These are phyloP conservation scores for Dioscorea alata DNA, from an alignment of 106 monocot species.

Conservation along the genomic window DNA sequence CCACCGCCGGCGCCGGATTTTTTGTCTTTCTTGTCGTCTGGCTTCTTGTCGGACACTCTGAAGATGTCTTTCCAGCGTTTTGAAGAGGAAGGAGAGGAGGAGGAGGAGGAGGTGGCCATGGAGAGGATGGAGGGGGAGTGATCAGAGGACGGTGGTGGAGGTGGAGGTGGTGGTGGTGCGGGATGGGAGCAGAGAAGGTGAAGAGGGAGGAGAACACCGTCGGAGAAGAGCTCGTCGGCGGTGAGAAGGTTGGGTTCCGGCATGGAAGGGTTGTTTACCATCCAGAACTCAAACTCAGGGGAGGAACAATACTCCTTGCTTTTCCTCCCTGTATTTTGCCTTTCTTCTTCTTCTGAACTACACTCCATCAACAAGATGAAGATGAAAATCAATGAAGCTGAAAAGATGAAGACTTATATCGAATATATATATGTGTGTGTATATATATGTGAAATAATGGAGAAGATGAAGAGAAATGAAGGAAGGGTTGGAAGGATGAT, in stretches of 20 bases:
- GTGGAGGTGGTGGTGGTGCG: conserved; percentile 31
- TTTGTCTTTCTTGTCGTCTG: conserved; percentile 17
- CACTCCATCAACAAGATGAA: neutral
- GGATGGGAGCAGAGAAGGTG: conserved; percentile 17
- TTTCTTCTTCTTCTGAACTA: neutral
- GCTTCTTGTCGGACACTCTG: conserved; percentile 24
- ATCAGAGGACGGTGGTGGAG: conserved; percentile 25
- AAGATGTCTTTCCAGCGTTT: conserved; percentile 82
- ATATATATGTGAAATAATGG: neutral
- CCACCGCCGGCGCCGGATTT: conserved; percentile 3
- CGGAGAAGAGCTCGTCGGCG: conserved; percentile 75
- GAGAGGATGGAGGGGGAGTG: conserved; percentile 16
- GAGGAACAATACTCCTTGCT: conserved; percentile 38
- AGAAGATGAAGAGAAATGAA: neutral
- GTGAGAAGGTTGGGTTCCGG: conserved; percentile 28
- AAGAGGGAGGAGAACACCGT: conserved; percentile 76
- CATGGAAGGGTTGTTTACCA: conserved; percentile 24
- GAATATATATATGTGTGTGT: neutral
- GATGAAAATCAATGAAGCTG: too few relatives aligned
- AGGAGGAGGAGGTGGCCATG: conserved; percentile 8
- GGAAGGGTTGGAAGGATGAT: too few relatives aligned
- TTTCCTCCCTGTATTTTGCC: neutral
- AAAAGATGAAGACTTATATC: too few relatives aligned
- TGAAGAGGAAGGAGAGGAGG: conserved; percentile 13
- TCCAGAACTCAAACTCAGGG: conserved; percentile 87